Percentiles rank a stretch among this genome's conserved stretches.
Evolutionary conservation across 116 monocot species (phyloP).

Genomic region (Zostera marina): DNA sequence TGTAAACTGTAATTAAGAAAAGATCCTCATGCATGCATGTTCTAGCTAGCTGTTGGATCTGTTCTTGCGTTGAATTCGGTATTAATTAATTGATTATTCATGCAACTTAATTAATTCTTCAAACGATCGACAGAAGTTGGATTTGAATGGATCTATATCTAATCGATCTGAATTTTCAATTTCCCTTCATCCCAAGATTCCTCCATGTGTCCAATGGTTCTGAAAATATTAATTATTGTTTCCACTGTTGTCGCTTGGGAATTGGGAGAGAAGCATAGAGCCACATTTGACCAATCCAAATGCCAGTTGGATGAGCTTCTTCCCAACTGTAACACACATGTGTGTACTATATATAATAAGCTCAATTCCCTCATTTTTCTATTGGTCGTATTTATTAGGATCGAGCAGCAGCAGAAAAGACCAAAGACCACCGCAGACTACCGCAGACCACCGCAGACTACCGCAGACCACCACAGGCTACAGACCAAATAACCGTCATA

Average conservation of each 20-base stretch:
- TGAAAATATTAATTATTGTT: not conserved
- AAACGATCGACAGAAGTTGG: not conserved
- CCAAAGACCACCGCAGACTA: too few species aligned
- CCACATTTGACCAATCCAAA: not conserved
- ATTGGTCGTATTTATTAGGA: constrained; percentile 4
- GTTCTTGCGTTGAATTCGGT: too few species aligned
- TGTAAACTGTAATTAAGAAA: too few species aligned
- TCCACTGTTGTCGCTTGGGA: not conserved
- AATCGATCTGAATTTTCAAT: too few species aligned
- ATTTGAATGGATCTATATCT: too few species aligned
- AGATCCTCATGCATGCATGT: too few species aligned
- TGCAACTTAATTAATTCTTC: too few species aligned
- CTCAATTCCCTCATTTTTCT: not conserved
- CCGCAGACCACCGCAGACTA: too few species aligned
- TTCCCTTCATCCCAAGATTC: not conserved
- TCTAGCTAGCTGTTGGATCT: too few species aligned
- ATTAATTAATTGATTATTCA: too few species aligned
- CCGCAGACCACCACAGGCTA: not conserved
- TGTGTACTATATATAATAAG: not conserved
- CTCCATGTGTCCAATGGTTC: not conserved
- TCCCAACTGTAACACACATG: not conserved
- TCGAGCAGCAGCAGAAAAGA: not conserved
- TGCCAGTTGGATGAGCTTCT: not conserved
- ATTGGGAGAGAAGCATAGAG: not conserved
- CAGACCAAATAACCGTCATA: not conserved